These are phyloP conservation scores for Trametes punicea DNA, from an alignment of 768 basidiomycete genomes.

Conservation along the genomic window DNA sequence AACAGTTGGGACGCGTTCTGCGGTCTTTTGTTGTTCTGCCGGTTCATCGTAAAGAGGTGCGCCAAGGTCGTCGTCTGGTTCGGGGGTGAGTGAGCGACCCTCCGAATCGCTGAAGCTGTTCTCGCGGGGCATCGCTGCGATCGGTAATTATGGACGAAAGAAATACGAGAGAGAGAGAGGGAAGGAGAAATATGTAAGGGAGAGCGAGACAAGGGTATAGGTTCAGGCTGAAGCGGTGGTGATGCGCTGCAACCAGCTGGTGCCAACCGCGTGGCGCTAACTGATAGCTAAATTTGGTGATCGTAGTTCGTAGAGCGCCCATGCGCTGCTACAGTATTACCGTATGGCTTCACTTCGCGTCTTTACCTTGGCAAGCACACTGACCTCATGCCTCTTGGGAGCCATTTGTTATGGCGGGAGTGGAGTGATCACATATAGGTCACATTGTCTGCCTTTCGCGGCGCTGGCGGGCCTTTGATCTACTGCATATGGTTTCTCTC, in stretches of 20 bases:
- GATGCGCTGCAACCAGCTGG: not conserved
- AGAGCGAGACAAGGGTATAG: not conserved
- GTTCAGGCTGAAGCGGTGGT: not conserved
- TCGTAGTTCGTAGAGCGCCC: too few relatives aligned
- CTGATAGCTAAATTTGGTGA: too few relatives aligned
- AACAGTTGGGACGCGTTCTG: not conserved
- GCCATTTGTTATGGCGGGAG: too few relatives aligned
- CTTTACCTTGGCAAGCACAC: too few relatives aligned
- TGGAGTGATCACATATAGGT: too few relatives aligned
- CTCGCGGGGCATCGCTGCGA: conserved; percentile 51
- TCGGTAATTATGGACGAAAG: too few relatives aligned
- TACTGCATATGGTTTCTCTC: too few relatives aligned
- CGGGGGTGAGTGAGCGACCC: conserved; percentile 64
- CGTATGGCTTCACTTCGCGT: too few relatives aligned
- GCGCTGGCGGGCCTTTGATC: too few relatives aligned
- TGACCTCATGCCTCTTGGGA: too few relatives aligned
- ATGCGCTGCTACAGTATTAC: too few relatives aligned
- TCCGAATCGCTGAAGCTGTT: conserved; percentile 68
- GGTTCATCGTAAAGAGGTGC: conserved; percentile 13
- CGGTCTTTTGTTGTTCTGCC: not conserved
- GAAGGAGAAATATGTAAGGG: not conserved
- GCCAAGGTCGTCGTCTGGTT: conserved; percentile 44
- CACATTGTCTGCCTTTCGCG: too few relatives aligned
- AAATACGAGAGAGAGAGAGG: not conserved
- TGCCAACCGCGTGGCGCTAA: not conserved